These are phyloP conservation scores for Hydnomerulius pinastri DNA, from an alignment of 768 basidiomycete species.

Conservation along the genomic window DNA sequence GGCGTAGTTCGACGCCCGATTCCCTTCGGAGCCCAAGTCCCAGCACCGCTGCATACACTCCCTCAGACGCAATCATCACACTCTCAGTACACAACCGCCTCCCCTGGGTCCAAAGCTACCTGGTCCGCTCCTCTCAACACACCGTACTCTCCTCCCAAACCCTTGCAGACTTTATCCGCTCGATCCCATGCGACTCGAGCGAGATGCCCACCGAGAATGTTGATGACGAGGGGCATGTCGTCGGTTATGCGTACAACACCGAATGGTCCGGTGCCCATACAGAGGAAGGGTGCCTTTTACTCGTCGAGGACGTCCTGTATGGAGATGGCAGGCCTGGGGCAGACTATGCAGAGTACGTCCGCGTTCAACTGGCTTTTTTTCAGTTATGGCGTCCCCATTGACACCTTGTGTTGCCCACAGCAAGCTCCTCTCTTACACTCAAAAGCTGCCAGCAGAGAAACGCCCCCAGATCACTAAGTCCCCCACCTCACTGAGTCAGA, in stretches of 20 bases:
- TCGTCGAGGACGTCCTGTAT: slow-evolving; percentile 61
- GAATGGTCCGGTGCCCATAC: slow-evolving; percentile 5
- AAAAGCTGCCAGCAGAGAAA: slow-evolving; percentile 33
- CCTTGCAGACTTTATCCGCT: slow-evolving; percentile 58
- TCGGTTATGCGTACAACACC: slow-evolving; percentile 32
- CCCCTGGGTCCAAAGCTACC: slow-evolving; percentile 59
- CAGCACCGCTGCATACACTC: not conserved
- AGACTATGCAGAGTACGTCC: slow-evolving; percentile 64
- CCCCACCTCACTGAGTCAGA: slow-evolving; percentile 46
- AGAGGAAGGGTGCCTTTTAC: slow-evolving; percentile 50
- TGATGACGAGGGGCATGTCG: slow-evolving; percentile 31
- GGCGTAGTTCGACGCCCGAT: not conserved
- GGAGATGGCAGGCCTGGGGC: slow-evolving; percentile 47
- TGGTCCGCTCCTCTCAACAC: slow-evolving; percentile 68
- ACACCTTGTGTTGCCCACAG: slow-evolving; percentile 32
- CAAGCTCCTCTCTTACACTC: slow-evolving; percentile 45
- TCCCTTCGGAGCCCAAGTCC: not conserved
- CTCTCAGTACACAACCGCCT: slow-evolving; percentile 63
- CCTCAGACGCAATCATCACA: slow-evolving; percentile 51
- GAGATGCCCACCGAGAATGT: slow-evolving; percentile 47
- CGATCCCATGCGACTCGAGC: slow-evolving; percentile 64
- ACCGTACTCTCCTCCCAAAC: slow-evolving; percentile 71
- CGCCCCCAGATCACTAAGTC: slow-evolving; percentile 38
- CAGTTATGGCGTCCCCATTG: not conserved
- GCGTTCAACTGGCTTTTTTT: not conserved